Percentiles rank a stretch among this genome's conserved stretches.
Conservation (phyloP, 1,139 yeast genomes). For the Kodamaea plutei region DNA sequence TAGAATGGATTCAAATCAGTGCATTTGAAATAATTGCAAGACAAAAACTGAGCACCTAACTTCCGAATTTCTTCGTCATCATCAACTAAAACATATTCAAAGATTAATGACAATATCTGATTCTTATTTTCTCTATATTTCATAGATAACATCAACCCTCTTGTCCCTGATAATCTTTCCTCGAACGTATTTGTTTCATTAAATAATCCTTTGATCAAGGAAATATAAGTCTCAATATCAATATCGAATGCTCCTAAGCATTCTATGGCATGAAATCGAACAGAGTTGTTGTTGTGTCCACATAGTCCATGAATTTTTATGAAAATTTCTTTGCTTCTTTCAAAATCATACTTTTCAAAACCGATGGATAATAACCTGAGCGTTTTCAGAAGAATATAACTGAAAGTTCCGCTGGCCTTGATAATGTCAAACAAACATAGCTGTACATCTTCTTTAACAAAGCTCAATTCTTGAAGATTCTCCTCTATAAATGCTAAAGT, state of each 20-base stretch:
- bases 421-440: constrained; percentile 36
- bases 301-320: neutral
- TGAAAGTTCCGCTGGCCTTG: constrained; percentile 29
- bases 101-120: constrained; percentile 4
- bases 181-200: constrained; percentile 43
- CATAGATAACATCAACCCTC: constrained; percentile 34
- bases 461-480: no score
- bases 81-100: constrained; percentile 42
- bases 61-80: constrained; percentile 54
- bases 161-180: constrained; percentile 45
- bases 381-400: constrained; percentile 39
- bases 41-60: constrained; percentile 30
- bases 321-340: no score
- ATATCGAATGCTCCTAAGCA: constrained; percentile 10
- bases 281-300: constrained; percentile 6
- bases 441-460: constrained; percentile 15
- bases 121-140: constrained; percentile 1
- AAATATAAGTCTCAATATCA: constrained; percentile 3
- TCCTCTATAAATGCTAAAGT: constrained; percentile 32
- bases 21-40: constrained; percentile 10
- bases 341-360: constrained; percentile 4
- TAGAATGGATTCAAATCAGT: constrained; percentile 18
- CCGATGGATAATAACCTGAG: constrained; percentile 29
- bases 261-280: constrained; percentile 10
- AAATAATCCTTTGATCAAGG: constrained; percentile 18